Base-by-base conservation (phyloP, 805 yeast species). In the Lachancea lanzarotensis region DNA sequence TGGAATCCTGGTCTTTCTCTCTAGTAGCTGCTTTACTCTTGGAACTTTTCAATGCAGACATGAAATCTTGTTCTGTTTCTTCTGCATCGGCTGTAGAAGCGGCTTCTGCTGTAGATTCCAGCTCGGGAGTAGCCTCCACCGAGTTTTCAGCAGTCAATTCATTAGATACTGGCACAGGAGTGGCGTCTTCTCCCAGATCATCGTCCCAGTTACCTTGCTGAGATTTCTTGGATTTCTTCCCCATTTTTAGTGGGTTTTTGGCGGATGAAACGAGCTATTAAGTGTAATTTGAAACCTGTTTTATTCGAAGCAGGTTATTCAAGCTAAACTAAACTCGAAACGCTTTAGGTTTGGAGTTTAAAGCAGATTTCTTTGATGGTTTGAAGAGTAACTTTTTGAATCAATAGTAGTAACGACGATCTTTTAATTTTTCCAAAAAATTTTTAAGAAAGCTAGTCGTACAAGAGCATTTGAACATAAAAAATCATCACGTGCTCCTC, bases 141-240 rank as follows among this genome's bases (percentile, higher is more conserved):
- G 59, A 54, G 15, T 73, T 66, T 17, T 66, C 63, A 15, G 76
- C 78, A 29, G 25, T 22, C 15, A 30, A 17, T 46, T 81, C 85
- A 54, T 80, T 85, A 34, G 73, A 74, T 46, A 33, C 36, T 18
- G 27, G 12, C 27, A 15, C 15, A 3, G 38, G 26, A 12, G 76
- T 71, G 36, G 66, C 60, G 25, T 76, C 82, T 30, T 66, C 67
- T 45, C 76, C 84, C 38, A 71, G 67, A 10, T 81, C 87, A 26
- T 84, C 93, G 47, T 85, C 95, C 93, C 93, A 85, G 70, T 76
- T 72, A 55, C 82, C 88, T 35, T 76, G 84, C 46, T 81, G 85
- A 44, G 80, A 75, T 63, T 78, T 85, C 73, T 81, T 84, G 52
- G 71, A 74, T 56, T 77, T 79, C 55, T 63, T 70, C 49, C 71